Evolutionary conservation across 2,329 filamentous ascomycete species (phyloP).

Genomic region (Exophiala lecanii-corni): DNA sequence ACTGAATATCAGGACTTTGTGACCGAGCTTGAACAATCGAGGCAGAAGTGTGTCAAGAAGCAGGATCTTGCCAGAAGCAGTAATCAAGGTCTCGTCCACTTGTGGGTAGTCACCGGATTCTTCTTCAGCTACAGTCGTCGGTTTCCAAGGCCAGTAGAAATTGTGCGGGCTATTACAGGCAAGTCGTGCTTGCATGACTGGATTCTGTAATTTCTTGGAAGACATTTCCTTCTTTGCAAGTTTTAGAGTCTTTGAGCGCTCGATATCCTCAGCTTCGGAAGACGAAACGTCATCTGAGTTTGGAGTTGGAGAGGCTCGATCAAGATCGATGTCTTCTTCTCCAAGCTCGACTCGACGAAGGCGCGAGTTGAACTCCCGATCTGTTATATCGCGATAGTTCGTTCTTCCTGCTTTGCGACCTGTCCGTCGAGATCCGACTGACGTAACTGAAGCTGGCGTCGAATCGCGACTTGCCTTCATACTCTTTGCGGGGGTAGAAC

Average conservation of each 20-base stretch:
- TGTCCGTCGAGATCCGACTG: conserved; percentile 48
- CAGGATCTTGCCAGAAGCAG: conserved; percentile 90
- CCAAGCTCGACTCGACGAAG: conserved; percentile 42
- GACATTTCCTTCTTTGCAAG: conserved; percentile 71
- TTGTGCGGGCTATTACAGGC: conserved; percentile 94
- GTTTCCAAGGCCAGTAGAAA: conserved; percentile 86
- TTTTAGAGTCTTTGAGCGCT: conserved; percentile 31
- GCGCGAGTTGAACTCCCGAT: conserved; percentile 77
- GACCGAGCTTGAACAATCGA: conserved; percentile 64
- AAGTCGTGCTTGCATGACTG: conserved; percentile 82
- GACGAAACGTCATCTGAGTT: conserved; percentile 22
- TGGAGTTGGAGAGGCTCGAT: conserved; percentile 9
- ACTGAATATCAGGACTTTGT: conserved; percentile 93
- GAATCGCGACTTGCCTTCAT: conserved; percentile 69
- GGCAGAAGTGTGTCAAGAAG: conserved; percentile 83
- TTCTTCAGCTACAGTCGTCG: conserved; percentile 58
- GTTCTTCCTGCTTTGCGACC: conserved; percentile 42
- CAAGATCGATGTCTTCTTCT: conserved; percentile 48
- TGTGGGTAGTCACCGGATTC: conserved; percentile 45
- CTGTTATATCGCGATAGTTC: conserved; percentile 67
- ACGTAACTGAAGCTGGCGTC: conserved; percentile 59
- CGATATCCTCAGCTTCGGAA: conserved; percentile 32
- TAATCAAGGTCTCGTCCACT: conserved; percentile 77
- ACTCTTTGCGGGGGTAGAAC: conserved; percentile 61
- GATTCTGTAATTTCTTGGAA: conserved; percentile 88